A percentile compares a stretch with the other conserved stretches of the same genome.
phyloP scores from a whole-genome alignment of 345 rosid genomes.

The Kandelia obovata region DNA sequence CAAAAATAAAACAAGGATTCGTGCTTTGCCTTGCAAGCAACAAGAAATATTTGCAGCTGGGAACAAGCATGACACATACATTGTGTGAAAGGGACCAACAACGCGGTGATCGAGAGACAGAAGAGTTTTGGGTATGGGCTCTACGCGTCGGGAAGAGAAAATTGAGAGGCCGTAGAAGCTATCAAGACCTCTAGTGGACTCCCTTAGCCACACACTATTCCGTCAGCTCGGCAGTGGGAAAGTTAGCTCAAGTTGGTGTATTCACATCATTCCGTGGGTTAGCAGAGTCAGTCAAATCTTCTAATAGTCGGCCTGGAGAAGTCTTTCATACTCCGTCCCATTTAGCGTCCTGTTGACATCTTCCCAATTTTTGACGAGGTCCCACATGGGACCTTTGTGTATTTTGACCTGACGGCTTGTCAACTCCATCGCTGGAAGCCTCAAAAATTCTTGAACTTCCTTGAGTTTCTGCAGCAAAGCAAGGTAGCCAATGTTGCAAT shows the following conservation, averaged over 20 bases:
- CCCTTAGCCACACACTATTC: no score
- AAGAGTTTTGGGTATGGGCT: not conserved
- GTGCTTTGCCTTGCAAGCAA: no score
- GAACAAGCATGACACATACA: constrained; percentile 9
- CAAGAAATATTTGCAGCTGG: no score
- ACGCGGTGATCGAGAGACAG: not conserved
- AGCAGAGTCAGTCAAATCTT: constrained; percentile 23
- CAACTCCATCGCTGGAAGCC: constrained; percentile 58
- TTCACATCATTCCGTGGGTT: constrained; percentile 24
- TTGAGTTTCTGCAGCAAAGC: constrained; percentile 55
- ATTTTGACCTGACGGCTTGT: constrained; percentile 87
- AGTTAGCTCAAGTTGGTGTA: constrained; percentile 29
- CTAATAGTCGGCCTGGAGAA: constrained; percentile 59
- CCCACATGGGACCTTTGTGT: constrained; percentile 72
- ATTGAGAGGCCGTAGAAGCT: not conserved
- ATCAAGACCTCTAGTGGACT: not conserved
- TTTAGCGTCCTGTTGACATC: constrained; percentile 61
- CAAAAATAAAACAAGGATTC: no score
- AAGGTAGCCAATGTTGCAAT: not conserved
- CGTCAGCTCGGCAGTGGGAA: not conserved
- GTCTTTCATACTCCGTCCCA: constrained; percentile 63
- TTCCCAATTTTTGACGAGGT: constrained; percentile 75
- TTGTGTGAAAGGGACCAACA: constrained; percentile 9
- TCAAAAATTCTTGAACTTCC: constrained; percentile 71
- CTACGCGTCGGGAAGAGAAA: no score